Conservation (phyloP, 148 eudicot species). For the Gaultheria prostrata region DNA sequence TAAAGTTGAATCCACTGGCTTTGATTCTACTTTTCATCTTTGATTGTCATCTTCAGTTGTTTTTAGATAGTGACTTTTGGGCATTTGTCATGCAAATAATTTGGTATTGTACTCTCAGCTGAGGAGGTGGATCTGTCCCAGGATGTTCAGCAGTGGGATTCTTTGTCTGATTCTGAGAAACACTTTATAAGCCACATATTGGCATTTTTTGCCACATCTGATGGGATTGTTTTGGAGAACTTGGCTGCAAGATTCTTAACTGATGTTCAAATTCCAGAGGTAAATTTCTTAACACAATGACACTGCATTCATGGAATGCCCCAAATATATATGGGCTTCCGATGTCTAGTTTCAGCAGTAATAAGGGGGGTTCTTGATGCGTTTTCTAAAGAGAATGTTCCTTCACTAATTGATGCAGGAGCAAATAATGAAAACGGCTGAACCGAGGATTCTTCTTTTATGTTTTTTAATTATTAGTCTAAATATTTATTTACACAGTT, state of each 20-base stretch:
- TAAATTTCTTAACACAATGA: conserved; percentile 14
- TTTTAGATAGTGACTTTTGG: neutral
- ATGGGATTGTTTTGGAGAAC: conserved; percentile 86
- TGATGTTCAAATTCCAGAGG: conserved; percentile 84
- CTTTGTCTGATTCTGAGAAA: conserved; percentile 52
- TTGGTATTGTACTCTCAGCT: conserved; percentile 24
- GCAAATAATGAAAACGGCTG: no score
- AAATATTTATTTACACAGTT: no score
- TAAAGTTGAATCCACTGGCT: neutral
- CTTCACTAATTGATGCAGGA: neutral
- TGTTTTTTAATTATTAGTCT: no score
- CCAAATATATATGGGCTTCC: neutral
- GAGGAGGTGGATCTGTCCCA: conserved; percentile 89
- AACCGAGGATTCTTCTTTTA: no score
- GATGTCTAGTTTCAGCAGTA: neutral
- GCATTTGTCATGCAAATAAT: neutral
- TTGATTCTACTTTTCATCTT: neutral
- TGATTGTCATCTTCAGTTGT: neutral
- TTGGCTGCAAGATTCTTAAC: conserved; percentile 71
- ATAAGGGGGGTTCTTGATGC: neutral
- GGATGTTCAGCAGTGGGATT: conserved; percentile 75
- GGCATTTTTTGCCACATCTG: conserved; percentile 89
- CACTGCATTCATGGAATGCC: neutral
- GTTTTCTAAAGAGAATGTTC: neutral
- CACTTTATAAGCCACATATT: conserved; percentile 73